These are phyloP conservation scores for Pistacia vera DNA, from an alignment of 345 rosid species.

Conservation along the genomic window DNA sequence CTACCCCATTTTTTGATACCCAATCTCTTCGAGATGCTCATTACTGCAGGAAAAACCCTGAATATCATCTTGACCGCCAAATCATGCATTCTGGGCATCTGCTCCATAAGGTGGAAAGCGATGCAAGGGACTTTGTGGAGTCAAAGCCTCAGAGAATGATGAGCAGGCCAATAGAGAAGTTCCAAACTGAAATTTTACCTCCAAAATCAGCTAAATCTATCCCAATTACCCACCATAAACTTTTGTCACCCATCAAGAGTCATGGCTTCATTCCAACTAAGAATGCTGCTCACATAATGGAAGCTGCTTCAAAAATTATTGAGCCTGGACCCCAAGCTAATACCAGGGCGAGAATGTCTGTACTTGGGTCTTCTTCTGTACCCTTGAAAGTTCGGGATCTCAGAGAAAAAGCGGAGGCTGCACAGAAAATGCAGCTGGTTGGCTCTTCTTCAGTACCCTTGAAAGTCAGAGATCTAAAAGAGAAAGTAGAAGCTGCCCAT, in stretches of 20 bases:
- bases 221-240: slow-evolving; percentile 85
- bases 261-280: slow-evolving; percentile 76
- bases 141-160: slow-evolving; percentile 49
- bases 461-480: slow-evolving; percentile 48
- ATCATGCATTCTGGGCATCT: slow-evolving; percentile 56
- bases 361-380: slow-evolving; percentile 60
- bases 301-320: slow-evolving; percentile 87
- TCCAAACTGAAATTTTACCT: slow-evolving; percentile 90
- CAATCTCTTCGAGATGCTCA: slow-evolving; percentile 56
- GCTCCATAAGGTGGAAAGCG: slow-evolving; percentile 46
- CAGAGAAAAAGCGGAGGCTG: slow-evolving; percentile 67
- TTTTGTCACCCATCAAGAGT: slow-evolving; percentile 92
- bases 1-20: slow-evolving; percentile 59
- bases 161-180: slow-evolving; percentile 80
- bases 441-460: slow-evolving; percentile 40
- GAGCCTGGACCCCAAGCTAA: slow-evolving; percentile 52
- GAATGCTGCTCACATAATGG: slow-evolving; percentile 94
- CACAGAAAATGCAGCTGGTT: slow-evolving; percentile 44
- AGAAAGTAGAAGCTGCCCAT: slow-evolving; percentile 49
- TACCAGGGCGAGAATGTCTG: slow-evolving; percentile 51
- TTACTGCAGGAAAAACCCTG: slow-evolving; percentile 49
- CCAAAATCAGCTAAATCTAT: slow-evolving; percentile 95
- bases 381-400: slow-evolving; percentile 66
- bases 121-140: slow-evolving; percentile 33
- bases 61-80: slow-evolving; percentile 46